Evolutionary conservation across 345 rosid species (phyloP).

Genomic region (Salix viminalis): DNA sequence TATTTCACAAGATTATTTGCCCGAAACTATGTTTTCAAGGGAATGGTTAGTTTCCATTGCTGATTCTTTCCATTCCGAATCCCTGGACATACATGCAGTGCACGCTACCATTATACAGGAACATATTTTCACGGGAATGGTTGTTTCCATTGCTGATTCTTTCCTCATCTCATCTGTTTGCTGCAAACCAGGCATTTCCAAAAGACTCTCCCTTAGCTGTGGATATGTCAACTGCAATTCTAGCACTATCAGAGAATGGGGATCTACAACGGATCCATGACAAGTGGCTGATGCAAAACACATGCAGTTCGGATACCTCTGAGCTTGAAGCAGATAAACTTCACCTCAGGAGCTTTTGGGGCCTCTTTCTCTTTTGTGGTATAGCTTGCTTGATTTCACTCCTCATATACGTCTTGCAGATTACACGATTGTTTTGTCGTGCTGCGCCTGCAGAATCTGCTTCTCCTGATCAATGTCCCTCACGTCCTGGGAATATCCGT

Average conservation of each 20-base stretch:
- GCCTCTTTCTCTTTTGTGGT: slow-evolving; percentile 76
- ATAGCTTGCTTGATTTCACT: slow-evolving; percentile 71
- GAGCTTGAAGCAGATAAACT: slow-evolving; percentile 74
- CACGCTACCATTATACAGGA: neutral
- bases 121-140: neutral
- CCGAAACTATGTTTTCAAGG: neutral
- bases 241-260: slow-evolving; percentile 77
- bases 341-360: slow-evolving; percentile 80
- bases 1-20: neutral
- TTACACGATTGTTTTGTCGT: slow-evolving; percentile 32
- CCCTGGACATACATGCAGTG: neutral
- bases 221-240: slow-evolving; percentile 81
- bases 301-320: slow-evolving; percentile 57
- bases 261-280: slow-evolving; percentile 94
- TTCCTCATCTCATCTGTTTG: neutral
- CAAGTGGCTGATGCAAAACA: slow-evolving; percentile 72
- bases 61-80: neutral
- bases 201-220: slow-evolving; percentile 84
- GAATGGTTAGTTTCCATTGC: neutral
- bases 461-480: slow-evolving; percentile 23
- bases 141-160: neutral
- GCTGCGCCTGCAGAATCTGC: slow-evolving; percentile 23
- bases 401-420: slow-evolving; percentile 51
- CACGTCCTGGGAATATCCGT: slow-evolving; percentile 42
- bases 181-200: slow-evolving; percentile 62